A percentile compares a stretch with the other conserved stretches of the same genome.
These are phyloP conservation scores for Tylopilus subfusipes DNA, from an alignment of 768 basidiomycete genomes.

Conservation along the genomic window DNA sequence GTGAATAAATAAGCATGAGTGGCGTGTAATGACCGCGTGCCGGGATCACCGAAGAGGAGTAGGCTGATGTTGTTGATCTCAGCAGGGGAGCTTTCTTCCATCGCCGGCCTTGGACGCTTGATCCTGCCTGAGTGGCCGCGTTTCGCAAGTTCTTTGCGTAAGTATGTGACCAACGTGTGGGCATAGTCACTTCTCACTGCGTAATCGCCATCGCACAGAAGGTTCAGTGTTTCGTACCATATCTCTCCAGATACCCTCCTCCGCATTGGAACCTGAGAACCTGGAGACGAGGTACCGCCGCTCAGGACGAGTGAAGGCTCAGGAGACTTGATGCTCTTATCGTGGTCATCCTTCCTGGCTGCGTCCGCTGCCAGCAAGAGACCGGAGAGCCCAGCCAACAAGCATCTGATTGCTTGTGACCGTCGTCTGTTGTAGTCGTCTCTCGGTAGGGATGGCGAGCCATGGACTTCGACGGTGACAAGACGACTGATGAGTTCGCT, in stretches of 20 bases:
- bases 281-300: slow-evolving; percentile 27
- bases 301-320: slow-evolving; percentile 27
- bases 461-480: slow-evolving; percentile 64
- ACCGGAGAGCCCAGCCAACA: slow-evolving; percentile 67
- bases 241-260: slow-evolving; percentile 73
- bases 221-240: slow-evolving; percentile 87
- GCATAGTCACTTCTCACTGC: slow-evolving; percentile 79
- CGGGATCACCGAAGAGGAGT: slow-evolving; percentile 55
- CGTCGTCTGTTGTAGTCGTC: slow-evolving; percentile 43
- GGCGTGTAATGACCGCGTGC: slow-evolving; percentile 72
- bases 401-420: slow-evolving; percentile 63
- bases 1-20: slow-evolving; percentile 79
- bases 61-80: slow-evolving; percentile 46
- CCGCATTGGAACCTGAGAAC: slow-evolving; percentile 46
- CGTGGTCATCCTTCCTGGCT: slow-evolving; percentile 24
- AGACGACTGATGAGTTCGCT: slow-evolving; percentile 79
- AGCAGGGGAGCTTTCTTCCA: slow-evolving; percentile 46
- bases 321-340: slow-evolving; percentile 12
- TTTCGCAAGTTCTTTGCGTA: slow-evolving; percentile 71
- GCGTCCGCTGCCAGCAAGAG: slow-evolving; percentile 62
- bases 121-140: slow-evolving; percentile 45
- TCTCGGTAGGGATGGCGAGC: slow-evolving; percentile 42
- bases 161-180: slow-evolving; percentile 67
- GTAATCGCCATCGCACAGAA: slow-evolving; percentile 77
- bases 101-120: slow-evolving; percentile 42